Conservation (phyloP, 495 filamentous ascomycete species). For the Lichina pygmaea region DNA sequence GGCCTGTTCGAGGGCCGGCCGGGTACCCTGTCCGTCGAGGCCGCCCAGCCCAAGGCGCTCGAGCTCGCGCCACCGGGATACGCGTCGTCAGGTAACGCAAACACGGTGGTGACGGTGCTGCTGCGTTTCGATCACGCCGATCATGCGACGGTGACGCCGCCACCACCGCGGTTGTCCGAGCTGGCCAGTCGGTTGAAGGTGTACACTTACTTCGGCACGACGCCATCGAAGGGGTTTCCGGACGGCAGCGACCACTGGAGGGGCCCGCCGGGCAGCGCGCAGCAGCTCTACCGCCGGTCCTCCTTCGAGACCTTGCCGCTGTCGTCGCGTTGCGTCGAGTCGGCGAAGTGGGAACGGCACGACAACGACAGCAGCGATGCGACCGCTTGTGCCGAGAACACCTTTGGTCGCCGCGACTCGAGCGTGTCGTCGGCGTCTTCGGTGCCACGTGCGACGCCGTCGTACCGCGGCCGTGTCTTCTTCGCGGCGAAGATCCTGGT, state of each 20-base stretch:
- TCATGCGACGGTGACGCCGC: constrained; percentile 12
- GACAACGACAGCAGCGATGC: constrained; percentile 1
- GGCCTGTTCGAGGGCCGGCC: constrained; percentile 53
- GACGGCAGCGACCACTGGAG: neutral
- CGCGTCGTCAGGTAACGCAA: neutral
- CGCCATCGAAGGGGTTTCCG: constrained; percentile 21
- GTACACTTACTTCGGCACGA: constrained; percentile 41
- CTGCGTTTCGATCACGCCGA: constrained; percentile 50
- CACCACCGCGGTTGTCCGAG: constrained; percentile 38
- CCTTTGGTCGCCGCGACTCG: constrained; percentile 2
- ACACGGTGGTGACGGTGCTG: constrained; percentile 36
- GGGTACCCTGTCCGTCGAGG: constrained; percentile 44
- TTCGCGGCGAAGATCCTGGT: constrained; percentile 46
- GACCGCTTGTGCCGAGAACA: constrained; percentile 24
- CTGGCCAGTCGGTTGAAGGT: constrained; percentile 46
- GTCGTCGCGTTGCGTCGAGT: constrained; percentile 33
- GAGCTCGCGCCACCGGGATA: constrained; percentile 16
- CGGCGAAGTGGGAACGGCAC: constrained; percentile 39
- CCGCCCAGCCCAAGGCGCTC: constrained; percentile 44
- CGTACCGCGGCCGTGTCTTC: constrained; percentile 16
- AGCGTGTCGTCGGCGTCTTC: constrained; percentile 16
- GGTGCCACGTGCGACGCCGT: constrained; percentile 6
- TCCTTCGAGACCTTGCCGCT: constrained; percentile 37
- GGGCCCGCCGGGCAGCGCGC: neutral
- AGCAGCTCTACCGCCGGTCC: constrained; percentile 20